Evolutionary conservation across 495 filamentous ascomycete genomes (phyloP), one percentile per base, ranked within the genome.

Genomic region (Gamarada debralockiae): DNA sequence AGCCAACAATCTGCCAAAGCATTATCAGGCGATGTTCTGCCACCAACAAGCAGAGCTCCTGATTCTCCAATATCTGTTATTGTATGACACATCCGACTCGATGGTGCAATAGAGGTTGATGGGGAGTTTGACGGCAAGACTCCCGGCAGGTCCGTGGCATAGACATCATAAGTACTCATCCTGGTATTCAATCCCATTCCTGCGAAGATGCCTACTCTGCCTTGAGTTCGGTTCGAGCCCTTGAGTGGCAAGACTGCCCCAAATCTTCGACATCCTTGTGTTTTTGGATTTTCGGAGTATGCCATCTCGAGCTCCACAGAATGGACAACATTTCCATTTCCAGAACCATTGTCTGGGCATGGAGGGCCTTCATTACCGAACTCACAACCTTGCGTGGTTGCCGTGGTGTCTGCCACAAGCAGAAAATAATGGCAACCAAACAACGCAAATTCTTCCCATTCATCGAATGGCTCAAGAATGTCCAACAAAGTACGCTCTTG

Each of bases 361-460:
- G n/a, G n/a, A n/a, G n/a, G n/a, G n/a, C n/a, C n/a, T n/a, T n/a
- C n/a, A n/a, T n/a, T n/a, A n/a, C n/a, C n/a, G n/a, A n/a, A n/a
- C n/a, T n/a, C n/a, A n/a, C n/a, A n/a, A n/a, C 40, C 13, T n/a
- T 3, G 3, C 12, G 38, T 46, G 29, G 31, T 40, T 31, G 22
- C 10, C 21, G 15, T 20, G 13, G 37, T 61, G 24, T 55, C 22
- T 6, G 90, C 90, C 33, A 85, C 70, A 7, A 96, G 73, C 24
- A 97, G 69, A 57, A 92, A 92, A 69, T 96, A 95, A 69, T 96
- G 92, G 44, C 82, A 80, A 5, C 76, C 84, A 65, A 93, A 97
- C 3, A 96, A 70, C 12, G 87, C 87, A 64, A 96, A 90, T 56
- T 97, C 92, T 67, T 97, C 92, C 90, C 89, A 96, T 69, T 97